Evolutionary conservation across 2,329 filamentous ascomycete genomes (phyloP).

Genomic region (Hansfordia pulvinata): DNA sequence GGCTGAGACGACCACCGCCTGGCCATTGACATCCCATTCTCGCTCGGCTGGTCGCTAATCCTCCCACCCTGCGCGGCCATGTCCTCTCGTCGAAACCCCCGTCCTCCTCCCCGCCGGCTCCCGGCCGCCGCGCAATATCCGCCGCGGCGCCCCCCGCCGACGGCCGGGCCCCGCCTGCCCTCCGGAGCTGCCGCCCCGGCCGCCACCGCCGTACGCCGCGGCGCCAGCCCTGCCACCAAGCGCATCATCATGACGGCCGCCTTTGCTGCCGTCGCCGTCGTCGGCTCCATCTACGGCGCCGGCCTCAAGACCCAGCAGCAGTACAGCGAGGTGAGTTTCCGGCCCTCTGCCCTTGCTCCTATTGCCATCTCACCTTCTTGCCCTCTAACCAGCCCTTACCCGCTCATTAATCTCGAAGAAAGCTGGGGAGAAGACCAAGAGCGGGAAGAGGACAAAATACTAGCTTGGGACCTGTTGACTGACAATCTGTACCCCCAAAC

Average conservation of each 20-base stretch:
- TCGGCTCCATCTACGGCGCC: slow-evolving; percentile 33
- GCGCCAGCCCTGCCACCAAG: too few species aligned
- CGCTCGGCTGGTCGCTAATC: too few species aligned
- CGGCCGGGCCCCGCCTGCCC: slow-evolving; percentile 1
- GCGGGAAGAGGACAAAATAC: too few species aligned
- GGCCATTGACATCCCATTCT: too few species aligned
- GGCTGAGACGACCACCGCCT: too few species aligned
- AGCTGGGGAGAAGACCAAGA: not conserved
- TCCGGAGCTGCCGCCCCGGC: not conserved
- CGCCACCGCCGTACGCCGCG: slow-evolving; percentile 2
- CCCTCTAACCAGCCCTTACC: not conserved
- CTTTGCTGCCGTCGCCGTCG: slow-evolving; percentile 30
- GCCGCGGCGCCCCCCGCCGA: slow-evolving; percentile 4
- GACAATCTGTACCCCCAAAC: not conserved
- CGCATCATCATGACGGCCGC: slow-evolving; percentile 23
- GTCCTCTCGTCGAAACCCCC: not conserved
- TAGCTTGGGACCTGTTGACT: not conserved
- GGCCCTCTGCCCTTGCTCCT: not conserved
- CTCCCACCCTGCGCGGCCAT: not conserved
- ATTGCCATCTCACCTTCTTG: not conserved
- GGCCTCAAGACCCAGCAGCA: slow-evolving; percentile 33
- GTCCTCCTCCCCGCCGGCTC: slow-evolving; percentile 1
- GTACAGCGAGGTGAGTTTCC: slow-evolving; percentile 23
- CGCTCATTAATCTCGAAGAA: not conserved
- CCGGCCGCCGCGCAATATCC: slow-evolving; percentile 3